A percentile compares a stretch with the other conserved stretches of the same genome.
Conservation (phyloP, 352 stramenopile genomes). For the Phytophthora fragariae region DNA sequence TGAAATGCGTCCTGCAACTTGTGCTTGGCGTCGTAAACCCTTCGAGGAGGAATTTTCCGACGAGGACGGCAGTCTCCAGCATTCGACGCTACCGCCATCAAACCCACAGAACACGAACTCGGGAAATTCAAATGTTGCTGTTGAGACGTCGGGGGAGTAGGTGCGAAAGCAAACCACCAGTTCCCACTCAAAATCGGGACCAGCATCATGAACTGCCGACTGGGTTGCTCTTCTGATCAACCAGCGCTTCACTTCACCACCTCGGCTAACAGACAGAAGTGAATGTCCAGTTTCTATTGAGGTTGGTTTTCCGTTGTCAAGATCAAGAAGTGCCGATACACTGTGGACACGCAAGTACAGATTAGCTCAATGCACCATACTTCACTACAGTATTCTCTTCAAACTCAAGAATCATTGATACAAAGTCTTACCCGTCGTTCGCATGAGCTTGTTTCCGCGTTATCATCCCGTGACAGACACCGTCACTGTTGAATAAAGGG, state of each 20-base stretch:
- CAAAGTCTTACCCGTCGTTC: slow-evolving; percentile 32
- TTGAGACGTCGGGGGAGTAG: slow-evolving; percentile 46
- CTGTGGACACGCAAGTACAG: slow-evolving; percentile 3
- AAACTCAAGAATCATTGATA: not conserved
- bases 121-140: slow-evolving; percentile 34
- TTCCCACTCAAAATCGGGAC: slow-evolving; percentile 39
- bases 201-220: not conserved
- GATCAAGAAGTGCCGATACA: slow-evolving; percentile 25
- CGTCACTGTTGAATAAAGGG: slow-evolving; percentile 10
- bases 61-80: slow-evolving; percentile 47
- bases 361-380: not conserved
- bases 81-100: slow-evolving; percentile 58
- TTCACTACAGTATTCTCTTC: not conserved
- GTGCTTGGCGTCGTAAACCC: slow-evolving; percentile 24
- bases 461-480: not conserved
- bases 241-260: slow-evolving; percentile 64
- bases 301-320: slow-evolving; percentile 6
- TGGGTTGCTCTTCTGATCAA: slow-evolving; percentile 16
- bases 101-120: slow-evolving; percentile 68
- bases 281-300: not conserved
- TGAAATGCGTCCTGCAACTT: slow-evolving; percentile 34
- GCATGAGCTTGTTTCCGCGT: slow-evolving; percentile 31
- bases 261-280: slow-evolving; percentile 44
- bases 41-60: slow-evolving; percentile 16
- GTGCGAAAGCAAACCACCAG: slow-evolving; percentile 58